Percentiles rank a stretch among this genome's conserved stretches.
Conservation (phyloP, 1,139 yeast species). For the Diutina sp. region DNA sequence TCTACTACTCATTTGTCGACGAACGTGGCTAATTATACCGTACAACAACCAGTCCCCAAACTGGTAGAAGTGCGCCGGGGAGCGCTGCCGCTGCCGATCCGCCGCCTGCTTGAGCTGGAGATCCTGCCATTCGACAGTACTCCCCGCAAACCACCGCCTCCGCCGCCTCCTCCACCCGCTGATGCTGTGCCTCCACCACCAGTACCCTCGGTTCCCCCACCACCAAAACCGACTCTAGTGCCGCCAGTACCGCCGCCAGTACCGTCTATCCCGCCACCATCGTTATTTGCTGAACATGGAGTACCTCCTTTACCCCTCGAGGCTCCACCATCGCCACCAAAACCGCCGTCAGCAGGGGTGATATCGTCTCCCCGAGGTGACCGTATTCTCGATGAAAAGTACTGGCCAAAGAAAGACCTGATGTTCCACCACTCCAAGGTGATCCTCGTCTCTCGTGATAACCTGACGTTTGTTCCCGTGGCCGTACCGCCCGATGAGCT, state of each 20-base stretch:
- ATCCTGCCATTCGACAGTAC: neutral
- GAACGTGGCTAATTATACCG: neutral
- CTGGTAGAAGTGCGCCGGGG: neutral
- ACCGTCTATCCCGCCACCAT: neutral
- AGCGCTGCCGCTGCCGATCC: neutral
- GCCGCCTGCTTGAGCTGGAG: neutral
- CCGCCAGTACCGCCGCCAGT: neutral
- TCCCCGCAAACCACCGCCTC: neutral
- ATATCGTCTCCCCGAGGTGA: neutral
- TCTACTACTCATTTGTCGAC: neutral
- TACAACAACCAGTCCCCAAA: neutral
- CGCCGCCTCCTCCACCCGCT: neutral
- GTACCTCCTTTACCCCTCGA: neutral
- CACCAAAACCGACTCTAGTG: neutral
- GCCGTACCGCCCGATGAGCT: slow-evolving; percentile 11
- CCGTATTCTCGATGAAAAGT: slow-evolving; percentile 13
- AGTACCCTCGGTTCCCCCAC: neutral
- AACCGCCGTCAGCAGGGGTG: neutral
- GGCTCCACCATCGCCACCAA: neutral
- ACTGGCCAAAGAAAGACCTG: slow-evolving; percentile 14
- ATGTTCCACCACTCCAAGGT: neutral
- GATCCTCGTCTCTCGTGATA: slow-evolving; percentile 51
- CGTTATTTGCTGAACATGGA: neutral
- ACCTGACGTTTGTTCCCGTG: slow-evolving; percentile 37
- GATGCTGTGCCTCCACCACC: neutral